Base-by-base conservation (phyloP, 1,284 basidiomycete genomes). In the Neotropicomus parvogracilis region DNA sequence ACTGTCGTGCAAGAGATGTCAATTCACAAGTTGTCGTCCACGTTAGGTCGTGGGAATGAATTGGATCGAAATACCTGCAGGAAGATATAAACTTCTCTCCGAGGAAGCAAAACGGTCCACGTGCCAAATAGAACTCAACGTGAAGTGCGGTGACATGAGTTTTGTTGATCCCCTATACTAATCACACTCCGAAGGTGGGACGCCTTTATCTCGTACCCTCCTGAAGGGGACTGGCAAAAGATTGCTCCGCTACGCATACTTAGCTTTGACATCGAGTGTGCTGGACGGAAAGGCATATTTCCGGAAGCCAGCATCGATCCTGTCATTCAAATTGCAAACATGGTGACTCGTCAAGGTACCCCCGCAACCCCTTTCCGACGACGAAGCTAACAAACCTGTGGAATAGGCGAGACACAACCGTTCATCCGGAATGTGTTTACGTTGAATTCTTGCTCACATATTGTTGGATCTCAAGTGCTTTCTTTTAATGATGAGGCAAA, bases 341-440 rank as follows among this genome's bases (percentile, higher is more conserved):
- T 97, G 94, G 94, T 97, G 1, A 97, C 93, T 26, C 77, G 87
- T 3, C 95, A 97, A 78, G 93, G 93, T 91, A 21, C 37, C 6
- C n/a, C 27, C 32, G 10, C 19, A 16, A 14, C 14, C 27, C 34
- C 24, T 33, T 9, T 34, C 20, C 11, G 29, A 24, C 29, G 39
- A 32, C 34, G 4, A 32, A 16, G 36, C 27, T 50, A 12, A 55
- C 34, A 43, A 38, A 46, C 37, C n/a, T 26, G 29, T 17, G 43
- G 16, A 53, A 46, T 24, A 57, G 93, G 94, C 56, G 94, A 97
- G 62, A 74, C 73, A 32, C 85, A 91, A 51, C 95, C 94, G 0
- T 97, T 97, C 68, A 85, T 97, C 54, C 83, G 94, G 8, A 97
- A 97, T 59, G 79, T 97, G n/a, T 97, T 97, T 66, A 95, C 94